Conservation (phyloP, 305 asterid genomes). For the Fraxinus sp. region DNA sequence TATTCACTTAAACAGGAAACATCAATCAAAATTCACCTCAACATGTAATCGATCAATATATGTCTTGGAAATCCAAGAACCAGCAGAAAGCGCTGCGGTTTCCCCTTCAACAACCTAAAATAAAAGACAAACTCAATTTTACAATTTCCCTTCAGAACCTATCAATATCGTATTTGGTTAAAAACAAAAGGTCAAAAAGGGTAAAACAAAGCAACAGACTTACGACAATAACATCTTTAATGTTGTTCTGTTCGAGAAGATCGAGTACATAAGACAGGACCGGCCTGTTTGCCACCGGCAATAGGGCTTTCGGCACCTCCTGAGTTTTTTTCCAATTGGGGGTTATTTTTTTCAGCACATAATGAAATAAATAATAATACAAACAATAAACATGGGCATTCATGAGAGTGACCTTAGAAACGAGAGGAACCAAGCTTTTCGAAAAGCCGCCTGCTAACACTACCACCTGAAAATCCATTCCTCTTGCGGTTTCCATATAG, state of each 20-base stretch:
- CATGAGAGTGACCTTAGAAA: slow-evolving; percentile 60
- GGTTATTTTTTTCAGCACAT: slow-evolving; percentile 8
- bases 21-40: slow-evolving; percentile 47
- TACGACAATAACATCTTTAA: slow-evolving; percentile 76
- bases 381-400: neutral
- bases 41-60: slow-evolving; percentile 77
- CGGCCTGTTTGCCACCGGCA: slow-evolving; percentile 85
- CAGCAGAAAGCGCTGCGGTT: slow-evolving; percentile 70
- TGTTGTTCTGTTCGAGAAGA: slow-evolving; percentile 76
- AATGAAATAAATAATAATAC: neutral
- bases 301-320: slow-evolving; percentile 90
- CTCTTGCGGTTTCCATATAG: neutral
- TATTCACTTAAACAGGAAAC: neutral
- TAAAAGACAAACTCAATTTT: slow-evolving; percentile 7
- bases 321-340: slow-evolving; percentile 22
- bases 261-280: slow-evolving; percentile 77
- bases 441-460: slow-evolving; percentile 91
- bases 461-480: slow-evolving; percentile 89
- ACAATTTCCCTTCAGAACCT: slow-evolving; percentile 20
- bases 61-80: slow-evolving; percentile 80
- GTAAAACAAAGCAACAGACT: slow-evolving; percentile 19
- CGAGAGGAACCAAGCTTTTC: slow-evolving; percentile 75
- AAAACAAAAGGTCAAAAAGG: neutral
- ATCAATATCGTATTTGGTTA: slow-evolving; percentile 9
- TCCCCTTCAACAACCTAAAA: slow-evolving; percentile 90